These are phyloP conservation scores for Lodderomyces metapsilosis DNA, from an alignment of 1,139 yeast species.

Conservation along the genomic window DNA sequence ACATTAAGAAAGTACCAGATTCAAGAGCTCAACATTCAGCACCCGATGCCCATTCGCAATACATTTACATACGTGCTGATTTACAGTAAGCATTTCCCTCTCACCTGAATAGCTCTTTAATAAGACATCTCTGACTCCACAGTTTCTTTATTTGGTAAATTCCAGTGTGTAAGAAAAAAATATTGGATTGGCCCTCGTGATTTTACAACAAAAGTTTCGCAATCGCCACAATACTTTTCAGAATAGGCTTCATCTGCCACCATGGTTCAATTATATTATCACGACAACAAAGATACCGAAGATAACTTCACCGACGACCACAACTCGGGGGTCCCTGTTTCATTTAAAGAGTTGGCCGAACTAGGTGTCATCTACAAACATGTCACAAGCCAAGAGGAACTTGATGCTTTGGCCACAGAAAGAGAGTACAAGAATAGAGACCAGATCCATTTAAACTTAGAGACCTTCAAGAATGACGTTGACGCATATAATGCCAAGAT, in stretches of 20 bases:
- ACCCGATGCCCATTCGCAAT: too few relatives aligned
- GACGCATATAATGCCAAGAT: constrained; percentile 63
- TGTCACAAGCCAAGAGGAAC: constrained; percentile 52
- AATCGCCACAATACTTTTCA: too few relatives aligned
- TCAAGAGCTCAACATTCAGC: too few relatives aligned
- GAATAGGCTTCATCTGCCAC: too few relatives aligned
- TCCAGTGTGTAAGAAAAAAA: neutral
- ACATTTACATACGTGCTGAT: too few relatives aligned
- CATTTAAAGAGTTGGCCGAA: constrained; percentile 46
- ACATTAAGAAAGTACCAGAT: too few relatives aligned
- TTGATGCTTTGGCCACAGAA: constrained; percentile 63
- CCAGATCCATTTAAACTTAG: constrained; percentile 58
- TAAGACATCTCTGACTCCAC: neutral
- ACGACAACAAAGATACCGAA: constrained; percentile 60
- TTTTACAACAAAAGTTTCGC: too few relatives aligned
- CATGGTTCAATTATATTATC: constrained; percentile 61
- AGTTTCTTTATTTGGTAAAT: neutral
- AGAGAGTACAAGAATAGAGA: constrained; percentile 83
- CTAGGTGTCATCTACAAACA: constrained; percentile 73
- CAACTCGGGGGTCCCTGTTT: constrained; percentile 62
- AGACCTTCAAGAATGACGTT: constrained; percentile 62
- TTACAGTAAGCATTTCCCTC: too few relatives aligned
- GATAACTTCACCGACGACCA: constrained; percentile 73
- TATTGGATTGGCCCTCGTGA: constrained; percentile 1
- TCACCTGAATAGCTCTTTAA: neutral